Percentiles rank a stretch among this genome's conserved stretches.
phyloP scores from a whole-genome alignment of 805 yeast species.

The Saturnispora silvae region DNA sequence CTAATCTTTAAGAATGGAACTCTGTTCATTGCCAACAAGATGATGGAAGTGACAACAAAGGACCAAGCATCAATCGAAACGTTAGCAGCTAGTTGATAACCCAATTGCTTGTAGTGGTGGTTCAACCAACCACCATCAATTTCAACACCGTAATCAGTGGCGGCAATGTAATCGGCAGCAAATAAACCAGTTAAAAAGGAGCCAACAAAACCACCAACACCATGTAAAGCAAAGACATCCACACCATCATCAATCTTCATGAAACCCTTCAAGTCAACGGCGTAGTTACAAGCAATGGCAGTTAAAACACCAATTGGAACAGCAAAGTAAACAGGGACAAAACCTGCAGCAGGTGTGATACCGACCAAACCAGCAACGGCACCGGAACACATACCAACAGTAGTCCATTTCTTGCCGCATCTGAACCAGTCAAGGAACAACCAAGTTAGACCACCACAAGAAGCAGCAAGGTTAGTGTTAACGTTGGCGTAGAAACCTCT shows the following conservation, averaged over 20 bases:
- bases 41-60: slow-evolving; percentile 56
- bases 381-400: slow-evolving; percentile 91
- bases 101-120: slow-evolving; percentile 73
- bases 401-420: slow-evolving; percentile 82
- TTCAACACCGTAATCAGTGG: slow-evolving; percentile 55
- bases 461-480: slow-evolving; percentile 91
- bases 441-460: slow-evolving; percentile 90
- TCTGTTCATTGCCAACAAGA: slow-evolving; percentile 56
- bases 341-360: slow-evolving; percentile 96
- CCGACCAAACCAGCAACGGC: slow-evolving; percentile 90
- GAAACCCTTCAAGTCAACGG: slow-evolving; percentile 66
- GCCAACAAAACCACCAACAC: slow-evolving; percentile 86
- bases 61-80: slow-evolving; percentile 67
- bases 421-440: slow-evolving; percentile 82
- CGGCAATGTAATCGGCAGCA: slow-evolving; percentile 84
- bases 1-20: slow-evolving; percentile 77
- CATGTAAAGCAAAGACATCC: slow-evolving; percentile 90
- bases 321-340: slow-evolving; percentile 84
- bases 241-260: slow-evolving; percentile 85
- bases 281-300: slow-evolving; percentile 70
- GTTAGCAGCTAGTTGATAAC: slow-evolving; percentile 78
- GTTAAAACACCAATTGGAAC: slow-evolving; percentile 75
- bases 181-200: slow-evolving; percentile 80
- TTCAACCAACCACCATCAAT: slow-evolving; percentile 84
- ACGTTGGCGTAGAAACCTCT: slow-evolving; percentile 92